Base-by-base conservation (phyloP, 108 stramenopile species). In the Cyclotella baltica region DNA sequence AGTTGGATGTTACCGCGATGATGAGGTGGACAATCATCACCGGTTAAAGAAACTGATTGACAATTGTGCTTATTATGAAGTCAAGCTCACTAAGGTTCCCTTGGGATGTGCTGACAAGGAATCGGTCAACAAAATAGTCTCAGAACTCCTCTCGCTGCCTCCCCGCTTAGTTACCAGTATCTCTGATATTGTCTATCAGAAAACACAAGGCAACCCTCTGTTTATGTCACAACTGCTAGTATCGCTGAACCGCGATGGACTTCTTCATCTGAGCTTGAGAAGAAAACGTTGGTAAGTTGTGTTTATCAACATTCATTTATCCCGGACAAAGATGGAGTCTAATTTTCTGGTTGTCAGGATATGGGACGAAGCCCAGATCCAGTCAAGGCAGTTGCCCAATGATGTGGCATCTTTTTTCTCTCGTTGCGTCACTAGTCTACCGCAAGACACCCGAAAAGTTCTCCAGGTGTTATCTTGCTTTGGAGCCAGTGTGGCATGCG, bases 131-230 rank as follows among this genome's bases (percentile, higher is more conserved):
- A 20, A 35, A 19, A 50, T 78, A 34, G 23, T 78, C 35, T 78
- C 77, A 30, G 40, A 63, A 20, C 47, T 29, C 9, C 72, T 78
- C 16, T 36, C 22, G 10, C 34, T 78, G 63, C 34, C 62, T 1
- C 77, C 63, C 20, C 67, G 66, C 33, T 28, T 73, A 18, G 46
- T 62, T 3, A 62, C 20, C 15, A 33, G 59, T 2, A 34, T 78
- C 34, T 27, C 77, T 22, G 62, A 51, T 27, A 50, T 70, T 8
- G 47, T 78, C 1, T 33, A 78, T 40, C 29, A 55, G 47, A 78
- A 78, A 31, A 73, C 77, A 33, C 63, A 65, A 33, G 77, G 77
- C 13, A 78, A 64, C 51, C 67, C 55, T 4, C 22, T 78, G 15
- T 73, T 73, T 50, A n/a, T 73, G 19, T 31, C 28, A 4, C 67